Evolutionary conservation across 2,329 filamentous ascomycete genomes (phyloP), one percentile per base, ranked within the genome.

Genomic region (Diaporthe amygdali): DNA sequence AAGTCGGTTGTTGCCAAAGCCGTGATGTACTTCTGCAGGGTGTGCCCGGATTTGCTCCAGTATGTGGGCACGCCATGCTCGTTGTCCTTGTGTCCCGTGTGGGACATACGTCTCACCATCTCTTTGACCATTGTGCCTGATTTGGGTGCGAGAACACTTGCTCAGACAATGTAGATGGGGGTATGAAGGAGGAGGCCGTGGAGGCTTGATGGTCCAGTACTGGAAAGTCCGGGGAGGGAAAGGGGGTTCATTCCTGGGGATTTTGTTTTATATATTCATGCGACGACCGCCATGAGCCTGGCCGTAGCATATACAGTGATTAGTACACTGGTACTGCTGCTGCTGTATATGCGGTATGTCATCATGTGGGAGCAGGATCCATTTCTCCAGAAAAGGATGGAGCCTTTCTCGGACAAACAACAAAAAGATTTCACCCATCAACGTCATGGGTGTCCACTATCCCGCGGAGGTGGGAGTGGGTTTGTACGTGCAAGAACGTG

Each of bases 11-110:
- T 72, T 15, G 71, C 71, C 41, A 72, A 1, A 17, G 71, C 71
- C 2, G 71, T 72, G 41, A 72, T 72, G 49, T 51, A 68, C 32
- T 72, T 72, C 41, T 72, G 71, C 15, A 72, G 71, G 49, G 68
- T 71, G 22, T 32, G 25, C 6, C 71, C 71, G 14, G 71, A 72
- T 32, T 72, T 72, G 30, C 71, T 64, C 71, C 71, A 72, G 68
- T 72, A 72, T 7, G 71, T 72, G 20, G 71, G 71, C 17, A 72
- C 68, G 46, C 71, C 71, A 68, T 72, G 68, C 20, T 71, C 63
- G 55, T 72, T 72, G 68, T 72, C 71, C 64, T 68, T 72, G 68
- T 72, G 71, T 59, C 71, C 71, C 55, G 68, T 72, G 49, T 32
- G 71, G 71, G 63, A 66, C 44, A 32, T 37, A 34, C 63, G 52